Evolutionary conservation across 2,329 filamentous ascomycete species (phyloP).

Genomic region (Dothistroma pini): DNA sequence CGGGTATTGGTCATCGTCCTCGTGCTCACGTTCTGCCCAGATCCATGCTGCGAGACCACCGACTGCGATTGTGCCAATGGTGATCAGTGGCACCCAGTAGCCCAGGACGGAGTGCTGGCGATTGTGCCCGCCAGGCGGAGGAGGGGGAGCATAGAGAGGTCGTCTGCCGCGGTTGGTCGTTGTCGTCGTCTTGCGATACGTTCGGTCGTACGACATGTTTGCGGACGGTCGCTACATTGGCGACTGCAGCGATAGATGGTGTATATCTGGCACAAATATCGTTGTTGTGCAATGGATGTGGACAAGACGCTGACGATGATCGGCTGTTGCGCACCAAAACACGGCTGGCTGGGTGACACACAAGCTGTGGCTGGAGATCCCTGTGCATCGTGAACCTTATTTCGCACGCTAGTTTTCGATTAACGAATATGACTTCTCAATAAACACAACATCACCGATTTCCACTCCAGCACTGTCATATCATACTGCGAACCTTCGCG

Average conservation of each 20-base stretch:
- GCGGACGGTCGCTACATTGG: slow-evolving; percentile 9
- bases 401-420: neutral
- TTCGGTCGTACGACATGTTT: slow-evolving; percentile 53
- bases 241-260: neutral
- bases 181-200: slow-evolving; percentile 33
- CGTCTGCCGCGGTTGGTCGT: slow-evolving; percentile 52
- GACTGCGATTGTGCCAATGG: slow-evolving; percentile 85
- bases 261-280: neutral
- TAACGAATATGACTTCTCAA: neutral
- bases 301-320: neutral
- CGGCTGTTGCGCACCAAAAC: neutral
- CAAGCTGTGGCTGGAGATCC: neutral
- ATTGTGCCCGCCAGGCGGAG: slow-evolving; percentile 41
- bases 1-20: slow-evolving; percentile 60
- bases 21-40: slow-evolving; percentile 81
- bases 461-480: neutral
- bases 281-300: neutral
- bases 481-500: no score
- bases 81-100: slow-evolving; percentile 84
- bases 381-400: slow-evolving; percentile 3
- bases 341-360: slow-evolving; percentile 2
- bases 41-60: slow-evolving; percentile 86
- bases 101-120: slow-evolving; percentile 58
- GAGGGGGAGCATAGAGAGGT: slow-evolving; percentile 37
- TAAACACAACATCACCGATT: neutral